Base-by-base conservation (phyloP, 768 basidiomycete genomes). In the Erythrobasidium yunnanense region DNA sequence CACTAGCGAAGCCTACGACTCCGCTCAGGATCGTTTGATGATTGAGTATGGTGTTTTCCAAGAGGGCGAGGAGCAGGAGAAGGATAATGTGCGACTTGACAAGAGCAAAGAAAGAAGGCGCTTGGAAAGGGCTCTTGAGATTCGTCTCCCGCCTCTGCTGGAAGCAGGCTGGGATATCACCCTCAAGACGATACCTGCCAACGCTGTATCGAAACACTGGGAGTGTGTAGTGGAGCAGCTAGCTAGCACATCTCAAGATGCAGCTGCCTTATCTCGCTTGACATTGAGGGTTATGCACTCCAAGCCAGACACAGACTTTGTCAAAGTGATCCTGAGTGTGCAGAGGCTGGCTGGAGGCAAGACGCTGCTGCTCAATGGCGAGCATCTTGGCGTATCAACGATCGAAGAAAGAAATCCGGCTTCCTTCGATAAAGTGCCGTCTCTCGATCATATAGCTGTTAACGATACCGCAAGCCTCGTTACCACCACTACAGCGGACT, bases 311-410 rank as follows among this genome's bases (percentile, higher is more conserved):
- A 85, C 90, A 71, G 83, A 85, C 4, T 80, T 93, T 2, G 80
- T 91, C 65, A 88, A 90, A 77, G 87, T 90, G 62, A 82, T 82
- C 63, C 77, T 90, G 25, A 81, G 83, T 20, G 82, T 95, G 69
- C 91, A 95, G 75, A 81, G 86, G 6, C 88, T 90, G 0, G 74
- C 55, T 79, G 86, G 47, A 81, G 84, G 85, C 2, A 83, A 83
- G 69, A 87, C 86, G 38, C 79, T 96, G 6, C 81, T 92, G 47
- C 79, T 99, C 45, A 97, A 99, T 71, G 92, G 92, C 1, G 78
- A n/a, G n/a, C n/a, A n/a, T n/a, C n/a, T n/a, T n/a, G n/a, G n/a
- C n/a, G n/a, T n/a, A n/a, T n/a, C n/a, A n/a, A n/a, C n/a, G n/a
- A n/a, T n/a, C n/a, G n/a, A n/a, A n/a, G n/a, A n/a, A 58, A 81